Evolutionary conservation across 768 basidiomycete genomes (phyloP), one percentile per base, ranked within the genome.

Genomic region (Hericium coralloides): DNA sequence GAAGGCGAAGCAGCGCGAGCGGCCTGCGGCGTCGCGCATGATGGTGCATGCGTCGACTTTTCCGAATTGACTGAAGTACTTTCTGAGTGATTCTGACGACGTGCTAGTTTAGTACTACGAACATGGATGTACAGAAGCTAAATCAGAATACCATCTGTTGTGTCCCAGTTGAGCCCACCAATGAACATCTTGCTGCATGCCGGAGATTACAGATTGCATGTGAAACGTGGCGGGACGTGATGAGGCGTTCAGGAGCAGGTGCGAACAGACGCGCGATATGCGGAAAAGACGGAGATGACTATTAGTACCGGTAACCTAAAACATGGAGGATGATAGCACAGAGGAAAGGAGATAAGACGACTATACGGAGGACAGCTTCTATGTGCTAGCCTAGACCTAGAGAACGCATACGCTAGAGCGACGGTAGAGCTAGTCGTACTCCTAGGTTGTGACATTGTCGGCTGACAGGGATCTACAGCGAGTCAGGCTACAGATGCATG

Each of bases 151-250:
- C 95, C 95, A 79, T 98, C 95, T 69, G 91, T 95, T 65, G 95
- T 97, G 72, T 97, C 94, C 95, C 95, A 98, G 75, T 97, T 97
- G 61, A 98, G 79, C 59, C 95, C 95, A 57, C 95, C 95, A 68
- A 98, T 93, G 73, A 98, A 98, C 95, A 98, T 97, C 79, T 98
- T 98, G 74, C 95, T 97, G 79, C 68, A 73, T 12, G 56, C 52
- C 55, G 39, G 55, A 49, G 38, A 54, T 17, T 23, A 18, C 22
- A 17, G 23, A 39, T 54, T 58, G 52, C 51, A 50, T 36, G 45
- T 49, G 45, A 43, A 47, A 56, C 31, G 38, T 39, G 62, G 55
- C 31, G 61, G 22, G 53, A 54, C 50, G 58, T 26, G 60, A 52
- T 51, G 23, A 12, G 53, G 39, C 53, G 53, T 54, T 54, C 53